Evolutionary conservation across 139 green algal species (phyloP).

Genomic region (Closterium sp.): DNA sequence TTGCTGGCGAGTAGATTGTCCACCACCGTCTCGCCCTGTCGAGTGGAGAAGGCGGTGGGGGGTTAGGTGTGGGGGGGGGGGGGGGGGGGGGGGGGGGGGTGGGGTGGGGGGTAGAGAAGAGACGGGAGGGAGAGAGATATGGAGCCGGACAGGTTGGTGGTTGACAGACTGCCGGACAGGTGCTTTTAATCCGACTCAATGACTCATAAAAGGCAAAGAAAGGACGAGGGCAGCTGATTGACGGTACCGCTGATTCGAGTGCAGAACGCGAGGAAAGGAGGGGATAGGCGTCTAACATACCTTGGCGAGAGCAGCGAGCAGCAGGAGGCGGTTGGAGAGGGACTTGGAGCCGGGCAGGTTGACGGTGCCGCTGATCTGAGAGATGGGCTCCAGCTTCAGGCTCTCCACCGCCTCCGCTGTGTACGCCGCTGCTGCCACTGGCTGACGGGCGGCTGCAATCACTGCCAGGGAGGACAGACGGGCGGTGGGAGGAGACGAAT

Average conservation of each 20-base stretch:
- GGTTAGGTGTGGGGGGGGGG: too few species aligned
- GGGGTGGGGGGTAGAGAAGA: too few species aligned
- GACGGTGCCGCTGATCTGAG: slow-evolving; percentile 41
- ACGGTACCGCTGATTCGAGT: slow-evolving; percentile 54
- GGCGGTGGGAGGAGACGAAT: too few species aligned
- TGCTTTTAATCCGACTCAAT: too few species aligned
- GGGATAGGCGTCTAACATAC: slow-evolving; percentile 31
- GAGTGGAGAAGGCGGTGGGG: too few species aligned
- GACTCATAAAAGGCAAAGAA: too few species aligned
- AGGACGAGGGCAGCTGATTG: too few species aligned
- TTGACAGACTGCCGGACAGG: too few species aligned
- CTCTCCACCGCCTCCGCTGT: not conserved
- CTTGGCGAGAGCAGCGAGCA: slow-evolving; percentile 82
- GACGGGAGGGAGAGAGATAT: too few species aligned
- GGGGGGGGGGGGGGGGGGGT: too few species aligned
- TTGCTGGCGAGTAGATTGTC: not conserved
- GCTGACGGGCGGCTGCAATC: not conserved
- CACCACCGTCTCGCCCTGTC: not conserved
- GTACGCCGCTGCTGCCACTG: not conserved
- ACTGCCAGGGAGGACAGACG: not conserved
- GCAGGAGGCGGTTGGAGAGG: slow-evolving; percentile 92
- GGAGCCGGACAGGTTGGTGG: too few species aligned
- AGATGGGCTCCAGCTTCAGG: not conserved
- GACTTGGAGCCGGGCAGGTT: slow-evolving; percentile 95
- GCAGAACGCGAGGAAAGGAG: too few species aligned